Percentiles rank a stretch among this genome's conserved stretches.
phyloP scores from a whole-genome alignment of 305 asterid species.

The Fraxinus paxiana region DNA sequence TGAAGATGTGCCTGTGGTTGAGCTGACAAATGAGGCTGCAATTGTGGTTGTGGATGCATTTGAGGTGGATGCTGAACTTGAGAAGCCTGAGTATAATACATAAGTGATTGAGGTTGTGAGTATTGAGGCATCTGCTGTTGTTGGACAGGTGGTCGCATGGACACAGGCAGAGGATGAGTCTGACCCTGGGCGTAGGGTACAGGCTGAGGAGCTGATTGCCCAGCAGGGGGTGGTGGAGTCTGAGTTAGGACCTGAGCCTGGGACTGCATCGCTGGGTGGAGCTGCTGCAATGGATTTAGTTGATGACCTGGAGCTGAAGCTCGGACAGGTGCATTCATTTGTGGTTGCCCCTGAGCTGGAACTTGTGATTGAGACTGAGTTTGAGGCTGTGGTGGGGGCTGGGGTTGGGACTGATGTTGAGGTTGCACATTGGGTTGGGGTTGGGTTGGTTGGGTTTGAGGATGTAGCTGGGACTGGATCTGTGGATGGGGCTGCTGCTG shows the following conservation, averaged over 20 bases:
- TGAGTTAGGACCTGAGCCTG: constrained; percentile 48
- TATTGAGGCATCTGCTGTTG: constrained; percentile 49
- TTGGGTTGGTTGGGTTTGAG: constrained; percentile 36
- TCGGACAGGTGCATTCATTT: constrained; percentile 35
- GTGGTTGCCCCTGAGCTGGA: constrained; percentile 45
- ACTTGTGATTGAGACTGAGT: constrained; percentile 41
- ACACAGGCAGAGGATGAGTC: constrained; percentile 27
- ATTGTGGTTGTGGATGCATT: constrained; percentile 35
- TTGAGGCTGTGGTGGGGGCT: constrained; percentile 31
- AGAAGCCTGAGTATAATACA: constrained; percentile 39
- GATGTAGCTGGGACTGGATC: constrained; percentile 27
- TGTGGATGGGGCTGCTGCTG: constrained; percentile 31
- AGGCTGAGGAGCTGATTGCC: constrained; percentile 46
- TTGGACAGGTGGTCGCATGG: constrained; percentile 37
- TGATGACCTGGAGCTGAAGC: constrained; percentile 46
- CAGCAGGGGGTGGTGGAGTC: constrained; percentile 42
- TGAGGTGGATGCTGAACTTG: constrained; percentile 39
- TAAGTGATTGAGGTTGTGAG: constrained; percentile 44
- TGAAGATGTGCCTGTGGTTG: constrained; percentile 48
- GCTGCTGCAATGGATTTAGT: constrained; percentile 45
- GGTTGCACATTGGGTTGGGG: constrained; percentile 32
- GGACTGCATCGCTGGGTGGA: constrained; percentile 51
- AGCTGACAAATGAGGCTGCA: constrained; percentile 42
- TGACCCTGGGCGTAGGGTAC: constrained; percentile 41
- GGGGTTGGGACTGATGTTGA: constrained; percentile 35